Conservation (phyloP, 2,329 filamentous ascomycete genomes). For the Helotiales sp. region DNA sequence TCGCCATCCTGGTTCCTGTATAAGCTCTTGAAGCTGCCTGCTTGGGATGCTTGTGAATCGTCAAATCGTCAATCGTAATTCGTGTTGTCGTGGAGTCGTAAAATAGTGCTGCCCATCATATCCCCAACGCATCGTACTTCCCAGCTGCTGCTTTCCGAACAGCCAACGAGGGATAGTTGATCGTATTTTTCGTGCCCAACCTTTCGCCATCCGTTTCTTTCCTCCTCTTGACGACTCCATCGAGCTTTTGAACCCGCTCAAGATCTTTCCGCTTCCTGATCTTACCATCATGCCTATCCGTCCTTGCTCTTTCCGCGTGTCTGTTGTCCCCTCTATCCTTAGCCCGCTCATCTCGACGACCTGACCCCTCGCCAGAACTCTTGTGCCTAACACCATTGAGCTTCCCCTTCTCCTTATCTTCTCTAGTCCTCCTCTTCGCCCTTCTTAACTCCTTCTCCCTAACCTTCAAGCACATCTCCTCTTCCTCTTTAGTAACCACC, state of each 20-base stretch:
- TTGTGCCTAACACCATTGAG: not conserved
- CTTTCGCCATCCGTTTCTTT: conserved; percentile 7
- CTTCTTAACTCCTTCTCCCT: conserved; percentile 16
- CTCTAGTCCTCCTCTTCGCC: conserved; percentile 10
- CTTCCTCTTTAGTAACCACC: conserved; percentile 50
- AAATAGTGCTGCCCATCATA: no score
- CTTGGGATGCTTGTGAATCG: no score
- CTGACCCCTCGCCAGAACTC: no score
- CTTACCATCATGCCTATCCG: not conserved
- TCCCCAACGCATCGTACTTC: conserved; percentile 30
- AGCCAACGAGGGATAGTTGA: conserved; percentile 23
- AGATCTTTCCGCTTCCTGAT: conserved; percentile 4
- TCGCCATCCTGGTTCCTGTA: not conserved
- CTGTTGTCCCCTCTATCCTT: conserved; percentile 6
- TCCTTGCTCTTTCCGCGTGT: not conserved
- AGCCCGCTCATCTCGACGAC: conserved; percentile 22
- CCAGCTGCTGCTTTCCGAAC: conserved; percentile 21
- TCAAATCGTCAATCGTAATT: not conserved
- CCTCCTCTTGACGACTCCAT: conserved; percentile 2
- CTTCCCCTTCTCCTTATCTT: conserved; percentile 12
- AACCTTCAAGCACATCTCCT: conserved; percentile 45
- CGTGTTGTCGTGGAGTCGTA: no score
- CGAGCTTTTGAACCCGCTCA: not conserved
- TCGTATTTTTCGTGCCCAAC: conserved; percentile 7
- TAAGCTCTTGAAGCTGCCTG: no score